These are phyloP conservation scores for Phytopythium ostracodes DNA, from an alignment of 352 stramenopile genomes.

Conservation along the genomic window DNA sequence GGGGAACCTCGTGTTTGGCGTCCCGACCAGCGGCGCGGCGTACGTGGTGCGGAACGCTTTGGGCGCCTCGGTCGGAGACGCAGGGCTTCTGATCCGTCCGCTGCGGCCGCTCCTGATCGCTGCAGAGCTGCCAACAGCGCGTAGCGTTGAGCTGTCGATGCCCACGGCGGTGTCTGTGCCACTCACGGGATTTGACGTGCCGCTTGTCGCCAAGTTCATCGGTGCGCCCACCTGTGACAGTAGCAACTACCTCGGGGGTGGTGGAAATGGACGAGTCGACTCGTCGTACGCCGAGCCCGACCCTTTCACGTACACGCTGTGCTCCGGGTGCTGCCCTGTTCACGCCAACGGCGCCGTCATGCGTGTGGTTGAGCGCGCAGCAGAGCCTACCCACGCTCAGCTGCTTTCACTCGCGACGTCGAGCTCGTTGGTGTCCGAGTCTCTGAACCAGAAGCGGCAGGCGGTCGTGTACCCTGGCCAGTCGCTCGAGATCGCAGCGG, in stretches of 20 bases:
- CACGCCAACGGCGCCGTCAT: slow-evolving; percentile 47
- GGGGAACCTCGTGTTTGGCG: slow-evolving; percentile 55
- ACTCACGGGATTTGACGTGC: slow-evolving; percentile 50
- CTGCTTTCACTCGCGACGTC: slow-evolving; percentile 13
- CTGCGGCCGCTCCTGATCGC: slow-evolving; percentile 16
- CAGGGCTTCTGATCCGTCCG: slow-evolving; percentile 26
- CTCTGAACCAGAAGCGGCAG: slow-evolving; percentile 12
- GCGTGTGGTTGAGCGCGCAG: slow-evolving; percentile 26
- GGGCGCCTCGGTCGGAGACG: slow-evolving; percentile 23
- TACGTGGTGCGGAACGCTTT: slow-evolving; percentile 49
- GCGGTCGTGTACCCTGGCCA: slow-evolving; percentile 42
- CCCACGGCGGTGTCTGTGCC: slow-evolving; percentile 35
- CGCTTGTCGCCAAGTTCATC: slow-evolving; percentile 62
- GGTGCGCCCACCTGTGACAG: slow-evolving; percentile 56
- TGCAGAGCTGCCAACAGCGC: not conserved
- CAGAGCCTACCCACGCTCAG: slow-evolving; percentile 17
- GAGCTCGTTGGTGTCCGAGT: not conserved
- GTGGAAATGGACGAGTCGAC: slow-evolving; percentile 38
- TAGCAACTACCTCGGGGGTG: slow-evolving; percentile 1
- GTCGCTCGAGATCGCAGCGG: slow-evolving; percentile 40
- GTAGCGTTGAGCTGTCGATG: slow-evolving; percentile 23
- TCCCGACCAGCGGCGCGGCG: slow-evolving; percentile 12
- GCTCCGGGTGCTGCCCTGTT: slow-evolving; percentile 63
- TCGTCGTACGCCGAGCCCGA: slow-evolving; percentile 42
- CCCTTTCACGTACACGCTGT: slow-evolving; percentile 52